Percentiles rank a stretch among this genome's conserved stretches.
Conservation (phyloP, 1,284 basidiomycete species). For the Boletus calvinii region DNA sequence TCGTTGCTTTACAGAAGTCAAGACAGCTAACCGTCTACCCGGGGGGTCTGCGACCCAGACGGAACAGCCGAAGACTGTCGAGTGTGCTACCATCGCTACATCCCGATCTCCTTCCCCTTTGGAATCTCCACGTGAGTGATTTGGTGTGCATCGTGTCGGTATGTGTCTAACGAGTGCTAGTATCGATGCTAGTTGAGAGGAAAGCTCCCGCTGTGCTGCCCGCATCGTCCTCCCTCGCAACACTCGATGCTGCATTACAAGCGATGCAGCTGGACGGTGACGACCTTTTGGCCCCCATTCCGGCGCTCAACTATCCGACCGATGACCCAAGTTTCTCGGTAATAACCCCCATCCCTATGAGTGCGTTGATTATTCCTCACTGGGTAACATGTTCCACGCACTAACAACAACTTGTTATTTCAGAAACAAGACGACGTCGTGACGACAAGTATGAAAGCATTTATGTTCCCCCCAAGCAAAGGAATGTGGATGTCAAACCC, state of each 20-base stretch:
- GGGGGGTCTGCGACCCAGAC: slow-evolving; percentile 17
- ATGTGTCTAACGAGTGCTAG: slow-evolving; percentile 11
- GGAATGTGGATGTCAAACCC: background rate
- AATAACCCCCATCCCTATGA: background rate
- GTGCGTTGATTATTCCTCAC: slow-evolving; percentile 5
- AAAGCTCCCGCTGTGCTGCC: background rate
- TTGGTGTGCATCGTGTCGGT: background rate
- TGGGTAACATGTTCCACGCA: background rate
- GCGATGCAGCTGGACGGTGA: background rate
- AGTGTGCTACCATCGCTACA: background rate
- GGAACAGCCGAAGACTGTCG: slow-evolving; percentile 7
- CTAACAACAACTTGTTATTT: background rate
- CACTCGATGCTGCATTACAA: slow-evolving; percentile 15
- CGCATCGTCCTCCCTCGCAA: slow-evolving; percentile 12
- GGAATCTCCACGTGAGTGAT: slow-evolving; percentile 13
- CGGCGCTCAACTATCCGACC: background rate
- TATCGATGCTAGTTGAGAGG: background rate
- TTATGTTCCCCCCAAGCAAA: background rate
- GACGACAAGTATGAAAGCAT: background rate
- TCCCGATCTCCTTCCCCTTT: background rate
- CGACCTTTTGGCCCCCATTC: slow-evolving; percentile 4
- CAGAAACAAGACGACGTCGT: background rate
- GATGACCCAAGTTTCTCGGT: slow-evolving; percentile 14
- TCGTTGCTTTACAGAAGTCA: slow-evolving; percentile 8
- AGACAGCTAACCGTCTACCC: slow-evolving; percentile 4